Conservation (phyloP, 352 stramenopile genomes). For the Pythium brassicae region DNA sequence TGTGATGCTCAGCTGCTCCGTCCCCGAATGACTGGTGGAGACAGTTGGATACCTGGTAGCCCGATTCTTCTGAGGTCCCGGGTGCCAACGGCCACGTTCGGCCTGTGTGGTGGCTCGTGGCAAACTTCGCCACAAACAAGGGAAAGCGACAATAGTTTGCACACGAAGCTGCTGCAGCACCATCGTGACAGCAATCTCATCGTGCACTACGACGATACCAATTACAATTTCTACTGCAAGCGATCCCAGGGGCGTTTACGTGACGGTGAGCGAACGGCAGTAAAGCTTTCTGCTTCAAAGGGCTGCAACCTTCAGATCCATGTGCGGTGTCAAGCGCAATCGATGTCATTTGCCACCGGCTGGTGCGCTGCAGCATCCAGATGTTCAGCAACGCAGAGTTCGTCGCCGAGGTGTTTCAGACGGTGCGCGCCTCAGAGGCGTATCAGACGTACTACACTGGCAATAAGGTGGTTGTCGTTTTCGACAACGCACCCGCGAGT, state of each 20-base stretch:
- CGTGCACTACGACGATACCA: slow-evolving; percentile 16
- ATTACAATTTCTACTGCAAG: slow-evolving; percentile 22
- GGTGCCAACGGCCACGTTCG: too few species aligned
- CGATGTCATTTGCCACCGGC: slow-evolving; percentile 7
- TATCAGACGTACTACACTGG: slow-evolving; percentile 8
- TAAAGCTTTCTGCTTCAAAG: slow-evolving; percentile 9
- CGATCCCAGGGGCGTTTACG: slow-evolving; percentile 5
- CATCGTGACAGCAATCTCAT: slow-evolving; percentile 11
- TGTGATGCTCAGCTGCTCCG: too few species aligned
- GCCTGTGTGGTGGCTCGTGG: background rate
- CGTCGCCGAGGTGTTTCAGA: slow-evolving; percentile 8
- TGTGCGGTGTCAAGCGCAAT: slow-evolving; percentile 10
- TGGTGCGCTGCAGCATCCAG: slow-evolving; percentile 17
- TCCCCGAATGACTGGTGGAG: too few species aligned
- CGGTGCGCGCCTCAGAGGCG: slow-evolving; percentile 4
- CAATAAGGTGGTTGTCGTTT: slow-evolving; percentile 21
- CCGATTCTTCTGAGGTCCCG: too few species aligned
- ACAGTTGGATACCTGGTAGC: too few species aligned
- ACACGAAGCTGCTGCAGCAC: background rate
- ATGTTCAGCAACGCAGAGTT: slow-evolving; percentile 19
- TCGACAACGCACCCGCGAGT: slow-evolving; percentile 22
- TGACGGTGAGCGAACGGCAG: slow-evolving; percentile 5
- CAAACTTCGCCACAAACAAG: slow-evolving; percentile 21
- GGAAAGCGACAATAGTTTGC: slow-evolving; percentile 15
- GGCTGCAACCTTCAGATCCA: slow-evolving; percentile 19